A percentile compares a stretch with the other conserved stretches of the same genome.
phyloP scores from a whole-genome alignment of 345 rosid species.

The Raphanus raphanistrum region DNA sequence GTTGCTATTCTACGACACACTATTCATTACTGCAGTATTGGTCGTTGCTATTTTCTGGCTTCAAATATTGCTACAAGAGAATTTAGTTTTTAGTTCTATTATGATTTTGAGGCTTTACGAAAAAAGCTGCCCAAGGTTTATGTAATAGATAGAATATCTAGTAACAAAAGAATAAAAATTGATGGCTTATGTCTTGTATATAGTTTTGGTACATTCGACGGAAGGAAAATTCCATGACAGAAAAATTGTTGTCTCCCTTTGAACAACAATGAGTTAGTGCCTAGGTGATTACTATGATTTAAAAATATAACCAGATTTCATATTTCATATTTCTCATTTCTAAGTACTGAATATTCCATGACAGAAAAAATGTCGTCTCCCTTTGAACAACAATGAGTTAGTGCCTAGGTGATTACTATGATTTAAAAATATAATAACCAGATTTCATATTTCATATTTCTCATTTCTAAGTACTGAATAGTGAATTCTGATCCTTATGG shows the following conservation, averaged over 20 bases:
- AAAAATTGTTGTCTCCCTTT: not conserved
- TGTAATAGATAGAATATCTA: not conserved
- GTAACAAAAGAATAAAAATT: not conserved
- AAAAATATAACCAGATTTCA: not conserved
- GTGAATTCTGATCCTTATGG: not conserved
- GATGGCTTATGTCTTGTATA: not conserved
- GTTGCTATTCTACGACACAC: conserved; percentile 30
- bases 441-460: not conserved
- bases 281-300: not conserved
- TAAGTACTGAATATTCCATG: not conserved
- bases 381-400: not conserved
- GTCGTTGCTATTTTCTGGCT: not conserved
- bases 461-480: not conserved
- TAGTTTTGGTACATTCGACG: not conserved
- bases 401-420: not conserved
- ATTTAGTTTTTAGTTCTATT: not conserved
- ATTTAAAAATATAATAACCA: not conserved
- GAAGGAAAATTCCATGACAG: not conserved
- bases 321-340: not conserved
- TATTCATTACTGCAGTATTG: conserved; percentile 14
- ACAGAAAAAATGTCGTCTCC: not conserved
- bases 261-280: not conserved
- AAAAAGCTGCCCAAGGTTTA: not conserved
- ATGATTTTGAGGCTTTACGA: not conserved
- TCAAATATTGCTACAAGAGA: not conserved